These are phyloP conservation scores for Lentinula sp. DNA, from an alignment of 768 basidiomycete genomes.

Conservation along the genomic window DNA sequence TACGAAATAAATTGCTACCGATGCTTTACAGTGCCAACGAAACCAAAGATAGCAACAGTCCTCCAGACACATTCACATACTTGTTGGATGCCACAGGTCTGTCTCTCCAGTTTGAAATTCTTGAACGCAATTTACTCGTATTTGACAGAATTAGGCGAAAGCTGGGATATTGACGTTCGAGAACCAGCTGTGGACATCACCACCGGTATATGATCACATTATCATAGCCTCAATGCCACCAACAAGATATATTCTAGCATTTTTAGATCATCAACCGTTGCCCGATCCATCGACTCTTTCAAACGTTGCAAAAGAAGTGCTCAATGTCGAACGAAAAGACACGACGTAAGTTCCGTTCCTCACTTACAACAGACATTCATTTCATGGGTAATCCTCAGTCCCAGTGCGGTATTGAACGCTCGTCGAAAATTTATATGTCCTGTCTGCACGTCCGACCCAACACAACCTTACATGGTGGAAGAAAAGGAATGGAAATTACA, in stretches of 20 bases:
- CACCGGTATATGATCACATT: constrained; percentile 30
- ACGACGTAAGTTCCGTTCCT: constrained; percentile 34
- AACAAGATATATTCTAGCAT: constrained; percentile 34
- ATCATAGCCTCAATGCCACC: background rate
- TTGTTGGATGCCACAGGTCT: constrained; percentile 66
- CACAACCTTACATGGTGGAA: constrained; percentile 63
- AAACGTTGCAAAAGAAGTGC: constrained; percentile 43
- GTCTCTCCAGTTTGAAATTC: constrained; percentile 11
- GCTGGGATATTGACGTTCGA: constrained; percentile 55
- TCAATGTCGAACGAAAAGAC: constrained; percentile 36
- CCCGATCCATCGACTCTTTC: constrained; percentile 58
- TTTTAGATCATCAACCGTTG: constrained; percentile 41
- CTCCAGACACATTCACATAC: constrained; percentile 31
- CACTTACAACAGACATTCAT: constrained; percentile 1
- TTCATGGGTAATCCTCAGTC: constrained; percentile 32
- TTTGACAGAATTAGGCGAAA: constrained; percentile 39
- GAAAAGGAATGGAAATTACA: constrained; percentile 53
- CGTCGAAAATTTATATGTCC: constrained; percentile 55
- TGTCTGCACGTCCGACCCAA: constrained; percentile 51
- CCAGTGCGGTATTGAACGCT: constrained; percentile 45
- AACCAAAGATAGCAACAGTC: constrained; percentile 11
- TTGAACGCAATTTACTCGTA: background rate
- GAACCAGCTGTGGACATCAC: constrained; percentile 43
- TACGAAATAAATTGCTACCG: constrained; percentile 84
- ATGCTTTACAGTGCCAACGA: constrained; percentile 47